Evolutionary conservation across 306 rosid species (phyloP), one percentile per base, ranked within the genome.

Genomic region (Rosa rugosa): DNA sequence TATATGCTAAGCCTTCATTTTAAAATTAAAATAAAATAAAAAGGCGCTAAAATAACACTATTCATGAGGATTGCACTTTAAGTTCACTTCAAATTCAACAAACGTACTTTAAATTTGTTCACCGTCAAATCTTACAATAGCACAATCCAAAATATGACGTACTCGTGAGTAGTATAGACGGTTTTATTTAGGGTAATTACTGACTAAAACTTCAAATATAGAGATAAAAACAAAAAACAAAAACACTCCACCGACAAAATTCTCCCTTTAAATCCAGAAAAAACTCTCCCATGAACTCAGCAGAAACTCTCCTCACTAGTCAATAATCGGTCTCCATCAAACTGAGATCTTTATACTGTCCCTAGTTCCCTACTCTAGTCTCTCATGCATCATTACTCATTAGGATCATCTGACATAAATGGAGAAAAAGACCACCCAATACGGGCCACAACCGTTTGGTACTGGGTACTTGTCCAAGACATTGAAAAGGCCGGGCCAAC

Each of bases 401-500:
- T 12, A 27, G 41, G 16, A 59, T 75, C n/a, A 7, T 22, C 57
- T 16, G 69, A 59, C 78, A 59, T 1, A 41, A n/a, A 59, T 63
- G 68, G 67, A 62, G 67, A 62, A 60, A 63, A 70, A 76, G 51
- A 65, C 44, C 63, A 10, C 23, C 69, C 70, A 44, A 54, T 17
- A 66, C n/a, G 70, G 70, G 44, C 56, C 69, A 23, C 5, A 7
- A 45, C 60, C 46, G 38, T 77, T 77, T 18, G 76, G 81, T 69
- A 47, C 65, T 38, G 27, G 73, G 72, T 22, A 54, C 22, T 9
- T 62, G 18, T 34, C 76, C 23, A 71, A 36, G 50, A 40, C 22
- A 18, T 4, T 66, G 71, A 77, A 77, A 34, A 72, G 54, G 47
- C 66, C 23, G 20, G 82, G 72, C 87, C 82, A 57, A 49, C 74